These are phyloP conservation scores for Phylloporus arenicola DNA, from an alignment of 768 basidiomycete species.

Conservation along the genomic window DNA sequence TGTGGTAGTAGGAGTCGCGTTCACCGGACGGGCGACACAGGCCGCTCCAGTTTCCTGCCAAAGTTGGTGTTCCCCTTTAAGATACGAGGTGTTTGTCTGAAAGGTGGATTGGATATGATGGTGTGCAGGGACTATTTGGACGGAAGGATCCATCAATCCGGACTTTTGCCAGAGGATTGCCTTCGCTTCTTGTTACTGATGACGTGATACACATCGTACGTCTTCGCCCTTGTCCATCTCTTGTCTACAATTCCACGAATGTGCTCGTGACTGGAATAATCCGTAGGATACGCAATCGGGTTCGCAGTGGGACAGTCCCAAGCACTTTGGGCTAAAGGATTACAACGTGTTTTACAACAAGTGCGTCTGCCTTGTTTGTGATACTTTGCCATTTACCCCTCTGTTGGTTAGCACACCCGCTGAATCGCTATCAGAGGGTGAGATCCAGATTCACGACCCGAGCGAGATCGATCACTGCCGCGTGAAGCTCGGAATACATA, in stretches of 20 bases:
- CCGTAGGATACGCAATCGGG: conserved; percentile 65
- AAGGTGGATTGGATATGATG: not conserved
- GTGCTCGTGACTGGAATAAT: not conserved
- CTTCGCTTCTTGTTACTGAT: conserved; percentile 24
- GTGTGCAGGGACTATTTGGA: conserved; percentile 49
- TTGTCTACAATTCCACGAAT: not conserved
- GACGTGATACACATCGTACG: conserved; percentile 55
- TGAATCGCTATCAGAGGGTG: conserved; percentile 39
- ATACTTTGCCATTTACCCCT: not conserved
- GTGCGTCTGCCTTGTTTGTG: conserved; percentile 26
- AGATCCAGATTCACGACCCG: conserved; percentile 45
- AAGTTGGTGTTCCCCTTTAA: conserved; percentile 33
- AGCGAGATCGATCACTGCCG: conserved; percentile 41
- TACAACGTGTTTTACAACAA: conserved; percentile 61
- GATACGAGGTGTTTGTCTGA: not conserved
- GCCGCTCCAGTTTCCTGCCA: conserved; percentile 64
- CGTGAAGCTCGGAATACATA: conserved; percentile 60
- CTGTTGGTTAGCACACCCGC: conserved; percentile 37
- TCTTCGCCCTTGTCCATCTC: not conserved
- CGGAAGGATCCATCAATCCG: conserved; percentile 50
- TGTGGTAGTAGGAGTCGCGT: not conserved
- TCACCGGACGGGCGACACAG: conserved; percentile 27
- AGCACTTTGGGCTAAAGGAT: conserved; percentile 50
- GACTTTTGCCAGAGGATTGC: conserved; percentile 28
- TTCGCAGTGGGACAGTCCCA: conserved; percentile 65